Conservation (phyloP, 75 land plant species). For the Selaginella tamariscina region DNA sequence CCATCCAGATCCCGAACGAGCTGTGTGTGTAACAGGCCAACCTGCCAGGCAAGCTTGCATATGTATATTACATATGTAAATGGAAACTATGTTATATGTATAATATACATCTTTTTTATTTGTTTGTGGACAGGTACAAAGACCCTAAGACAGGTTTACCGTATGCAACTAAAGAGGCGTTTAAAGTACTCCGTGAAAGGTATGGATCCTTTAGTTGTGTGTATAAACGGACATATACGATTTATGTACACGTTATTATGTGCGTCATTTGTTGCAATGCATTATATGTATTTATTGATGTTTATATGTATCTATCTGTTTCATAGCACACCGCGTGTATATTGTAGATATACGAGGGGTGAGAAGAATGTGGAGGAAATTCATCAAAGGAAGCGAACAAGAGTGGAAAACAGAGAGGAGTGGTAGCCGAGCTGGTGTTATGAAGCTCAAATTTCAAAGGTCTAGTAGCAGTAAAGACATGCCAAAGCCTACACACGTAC, state of each 20-base stretch:
- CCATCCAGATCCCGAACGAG: conserved; percentile 52
- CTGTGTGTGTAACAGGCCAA: conserved; percentile 65
- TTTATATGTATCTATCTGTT: too few relatives aligned
- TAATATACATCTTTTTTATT: neutral
- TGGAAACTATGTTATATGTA: neutral
- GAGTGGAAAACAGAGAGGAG: conserved; percentile 21
- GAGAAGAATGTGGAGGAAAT: conserved; percentile 12
- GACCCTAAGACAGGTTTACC: conserved; percentile 86
- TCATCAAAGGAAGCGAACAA: conserved; percentile 22
- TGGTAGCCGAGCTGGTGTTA: conserved; percentile 17
- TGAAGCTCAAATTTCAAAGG: conserved; percentile 19
- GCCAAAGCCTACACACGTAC: neutral
- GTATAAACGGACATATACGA: neutral
- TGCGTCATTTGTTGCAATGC: too few relatives aligned
- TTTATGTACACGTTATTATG: neutral
- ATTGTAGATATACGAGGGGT: neutral
- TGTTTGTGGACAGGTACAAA: conserved; percentile 44
- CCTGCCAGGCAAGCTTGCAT: conserved; percentile 63
- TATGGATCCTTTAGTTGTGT: conserved; percentile 8
- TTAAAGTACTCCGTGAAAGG: conserved; percentile 63
- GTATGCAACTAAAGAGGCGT: conserved; percentile 91
- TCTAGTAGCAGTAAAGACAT: neutral
- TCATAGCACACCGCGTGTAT: too few relatives aligned
- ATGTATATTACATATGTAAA: neutral
- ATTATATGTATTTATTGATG: too few relatives aligned